These are phyloP conservation scores for Osmanthus fragrans DNA, from an alignment of 257 asterid genomes.

Conservation along the genomic window DNA sequence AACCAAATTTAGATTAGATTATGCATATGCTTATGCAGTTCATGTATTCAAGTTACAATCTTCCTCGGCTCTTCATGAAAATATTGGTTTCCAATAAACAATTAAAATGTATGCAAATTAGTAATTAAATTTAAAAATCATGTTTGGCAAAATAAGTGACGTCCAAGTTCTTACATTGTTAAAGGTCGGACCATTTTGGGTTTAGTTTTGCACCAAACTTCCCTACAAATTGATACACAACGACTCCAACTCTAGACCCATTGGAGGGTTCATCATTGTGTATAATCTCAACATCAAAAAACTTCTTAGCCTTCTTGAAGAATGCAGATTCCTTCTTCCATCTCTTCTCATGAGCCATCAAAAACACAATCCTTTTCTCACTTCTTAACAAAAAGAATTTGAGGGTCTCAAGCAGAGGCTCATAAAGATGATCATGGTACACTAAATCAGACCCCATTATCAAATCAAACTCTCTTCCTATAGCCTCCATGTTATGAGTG, in stretches of 20 bases:
- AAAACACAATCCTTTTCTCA: constrained; percentile 46
- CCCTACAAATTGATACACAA: constrained; percentile 46
- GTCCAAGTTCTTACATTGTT: background rate
- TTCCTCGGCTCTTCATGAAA: too few relatives aligned
- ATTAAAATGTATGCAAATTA: too few relatives aligned
- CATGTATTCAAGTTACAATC: background rate
- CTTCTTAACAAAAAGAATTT: constrained; percentile 40
- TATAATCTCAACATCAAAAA: constrained; percentile 46
- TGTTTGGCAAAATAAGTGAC: too few relatives aligned
- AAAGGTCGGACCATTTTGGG: background rate
- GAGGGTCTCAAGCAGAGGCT: constrained; percentile 60
- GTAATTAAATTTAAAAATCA: too few relatives aligned
- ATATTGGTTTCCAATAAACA: too few relatives aligned
- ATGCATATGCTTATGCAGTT: background rate
- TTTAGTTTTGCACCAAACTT: constrained; percentile 7
- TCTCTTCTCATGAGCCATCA: constrained; percentile 82
- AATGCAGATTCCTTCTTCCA: constrained; percentile 77
- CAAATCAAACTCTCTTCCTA: constrained; percentile 64
- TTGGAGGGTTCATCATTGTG: constrained; percentile 46
- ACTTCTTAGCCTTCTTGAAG: constrained; percentile 65
- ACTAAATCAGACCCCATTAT: constrained; percentile 86
- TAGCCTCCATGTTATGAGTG: constrained; percentile 46
- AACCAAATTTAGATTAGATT: too few relatives aligned
- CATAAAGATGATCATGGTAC: constrained; percentile 70
- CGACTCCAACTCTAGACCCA: constrained; percentile 66